Evolutionary conservation across 2,329 filamentous ascomycete genomes (phyloP).

Genomic region (Aphanocladium album): DNA sequence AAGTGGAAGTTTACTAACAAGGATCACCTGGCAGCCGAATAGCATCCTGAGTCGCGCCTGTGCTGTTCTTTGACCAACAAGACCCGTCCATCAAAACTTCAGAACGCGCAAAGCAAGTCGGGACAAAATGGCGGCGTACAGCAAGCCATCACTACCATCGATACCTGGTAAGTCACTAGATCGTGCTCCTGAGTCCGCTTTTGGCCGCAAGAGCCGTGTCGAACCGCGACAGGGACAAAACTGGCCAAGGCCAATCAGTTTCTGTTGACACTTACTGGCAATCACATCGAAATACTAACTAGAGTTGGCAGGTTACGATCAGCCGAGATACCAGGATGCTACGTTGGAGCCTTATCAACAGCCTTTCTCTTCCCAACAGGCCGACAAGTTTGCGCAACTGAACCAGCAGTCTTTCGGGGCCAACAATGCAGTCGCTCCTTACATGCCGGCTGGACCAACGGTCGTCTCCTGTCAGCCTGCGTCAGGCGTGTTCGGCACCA

Average conservation of each 20-base stretch:
- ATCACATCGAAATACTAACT: background rate
- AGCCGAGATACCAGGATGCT: conserved; percentile 56
- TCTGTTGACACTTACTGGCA: no score
- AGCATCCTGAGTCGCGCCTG: background rate
- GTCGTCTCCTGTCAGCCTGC: conserved; percentile 67
- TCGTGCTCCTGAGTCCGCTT: no score
- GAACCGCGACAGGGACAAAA: no score
- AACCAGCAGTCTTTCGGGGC: conserved; percentile 53
- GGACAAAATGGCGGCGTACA: conserved; percentile 49
- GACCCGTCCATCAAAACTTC: background rate
- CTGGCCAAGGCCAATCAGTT: no score
- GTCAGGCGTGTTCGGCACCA: conserved; percentile 63
- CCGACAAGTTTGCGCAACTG: conserved; percentile 47
- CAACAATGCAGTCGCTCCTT: conserved; percentile 61
- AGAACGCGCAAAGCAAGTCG: background rate
- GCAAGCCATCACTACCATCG: conserved; percentile 71
- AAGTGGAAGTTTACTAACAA: background rate
- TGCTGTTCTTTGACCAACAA: background rate
- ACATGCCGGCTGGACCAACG: conserved; percentile 55
- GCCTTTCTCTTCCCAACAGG: conserved; percentile 37
- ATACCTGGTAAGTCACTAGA: conserved; percentile 68
- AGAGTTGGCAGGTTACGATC: conserved; percentile 48
- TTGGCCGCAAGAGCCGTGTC: no score
- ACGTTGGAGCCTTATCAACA: conserved; percentile 49
- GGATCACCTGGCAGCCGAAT: background rate